A percentile compares a stretch with the other conserved stretches of the same genome.
Evolutionary conservation across 129 eudicot genomes (phyloP).

Genomic region (Flaveria brownii): DNA sequence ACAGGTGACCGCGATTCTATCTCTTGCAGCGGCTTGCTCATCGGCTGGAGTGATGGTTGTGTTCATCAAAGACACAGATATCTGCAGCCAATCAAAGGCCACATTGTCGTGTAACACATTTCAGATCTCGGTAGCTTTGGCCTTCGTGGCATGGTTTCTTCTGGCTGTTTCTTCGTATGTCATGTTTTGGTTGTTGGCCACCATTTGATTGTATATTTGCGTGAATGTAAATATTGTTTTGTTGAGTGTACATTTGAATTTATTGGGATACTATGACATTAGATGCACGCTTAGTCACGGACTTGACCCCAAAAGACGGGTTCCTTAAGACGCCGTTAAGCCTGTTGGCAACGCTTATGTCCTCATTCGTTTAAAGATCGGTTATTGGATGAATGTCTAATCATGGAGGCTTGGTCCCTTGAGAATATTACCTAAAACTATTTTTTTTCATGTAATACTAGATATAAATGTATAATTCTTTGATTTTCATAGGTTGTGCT

Average conservation of each 20-base stretch:
- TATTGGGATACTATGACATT: background rate
- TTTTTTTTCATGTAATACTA: no score
- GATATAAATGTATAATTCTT: no score
- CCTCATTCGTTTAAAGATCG: no score
- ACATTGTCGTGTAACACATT: conserved; percentile 61
- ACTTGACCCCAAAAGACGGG: background rate
- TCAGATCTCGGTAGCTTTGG: conserved; percentile 68
- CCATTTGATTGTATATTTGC: conserved; percentile 32
- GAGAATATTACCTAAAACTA: no score
- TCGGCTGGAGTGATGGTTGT: conserved; percentile 84
- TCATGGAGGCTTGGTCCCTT: no score
- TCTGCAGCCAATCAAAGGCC: conserved; percentile 42
- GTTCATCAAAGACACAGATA: conserved; percentile 51
- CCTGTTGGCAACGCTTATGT: no score
- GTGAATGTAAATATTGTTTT: background rate
- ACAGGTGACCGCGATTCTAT: conserved; percentile 78
- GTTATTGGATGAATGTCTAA: no score
- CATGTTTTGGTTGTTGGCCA: conserved; percentile 75
- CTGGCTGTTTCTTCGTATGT: conserved; percentile 74
- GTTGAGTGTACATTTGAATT: conserved; percentile 15
- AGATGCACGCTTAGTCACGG: background rate
- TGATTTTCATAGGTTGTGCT: no score
- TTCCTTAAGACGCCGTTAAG: background rate
- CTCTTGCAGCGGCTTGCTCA: conserved; percentile 84
- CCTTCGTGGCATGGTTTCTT: conserved; percentile 79